phyloP scores from a whole-genome alignment of 106 monocot species.

The Apostasia shenzhenica region DNA sequence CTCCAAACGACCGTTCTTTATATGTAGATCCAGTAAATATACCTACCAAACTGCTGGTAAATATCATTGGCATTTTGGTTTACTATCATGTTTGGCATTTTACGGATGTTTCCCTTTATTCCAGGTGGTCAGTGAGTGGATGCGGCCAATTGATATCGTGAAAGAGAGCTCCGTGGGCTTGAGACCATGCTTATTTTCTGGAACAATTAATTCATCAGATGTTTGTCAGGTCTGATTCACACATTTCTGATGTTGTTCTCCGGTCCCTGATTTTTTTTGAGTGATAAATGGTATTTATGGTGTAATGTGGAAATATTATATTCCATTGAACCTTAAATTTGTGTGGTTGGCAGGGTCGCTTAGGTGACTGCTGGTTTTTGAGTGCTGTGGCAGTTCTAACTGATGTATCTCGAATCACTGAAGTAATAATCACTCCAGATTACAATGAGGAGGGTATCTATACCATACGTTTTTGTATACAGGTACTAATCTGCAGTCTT shows the following conservation, averaged over 20 bases:
- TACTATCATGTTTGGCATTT: not conserved
- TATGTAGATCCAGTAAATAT: constrained; percentile 89
- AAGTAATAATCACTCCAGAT: constrained; percentile 90
- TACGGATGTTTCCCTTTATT: not conserved
- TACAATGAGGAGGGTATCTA: constrained; percentile 98
- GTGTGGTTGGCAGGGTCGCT: constrained; percentile 55
- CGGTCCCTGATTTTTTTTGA: not conserved
- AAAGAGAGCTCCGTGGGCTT: constrained; percentile 49
- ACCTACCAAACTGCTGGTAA: constrained; percentile 73
- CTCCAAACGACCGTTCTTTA: constrained; percentile 83
- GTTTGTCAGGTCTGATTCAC: constrained; percentile 76
- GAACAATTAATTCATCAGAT: constrained; percentile 92
- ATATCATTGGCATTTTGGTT: not conserved
- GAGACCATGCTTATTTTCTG: constrained; percentile 87
- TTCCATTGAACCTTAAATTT: not conserved
- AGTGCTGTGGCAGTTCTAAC: constrained; percentile 98
- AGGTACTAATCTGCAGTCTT: constrained; percentile 34
- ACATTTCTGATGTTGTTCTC: constrained; percentile 3
- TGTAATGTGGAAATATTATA: not conserved
- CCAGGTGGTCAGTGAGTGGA: constrained; percentile 97
- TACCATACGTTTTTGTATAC: constrained; percentile 95
- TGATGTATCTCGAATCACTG: constrained; percentile 85
- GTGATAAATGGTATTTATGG: not conserved
- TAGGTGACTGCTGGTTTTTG: constrained; percentile 99
- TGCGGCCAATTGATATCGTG: constrained; percentile 81